A percentile compares a stretch with the other conserved stretches of the same genome.
These are phyloP conservation scores for Durotheca rogersii DNA, from an alignment of 495 filamentous ascomycete genomes.

Conservation along the genomic window DNA sequence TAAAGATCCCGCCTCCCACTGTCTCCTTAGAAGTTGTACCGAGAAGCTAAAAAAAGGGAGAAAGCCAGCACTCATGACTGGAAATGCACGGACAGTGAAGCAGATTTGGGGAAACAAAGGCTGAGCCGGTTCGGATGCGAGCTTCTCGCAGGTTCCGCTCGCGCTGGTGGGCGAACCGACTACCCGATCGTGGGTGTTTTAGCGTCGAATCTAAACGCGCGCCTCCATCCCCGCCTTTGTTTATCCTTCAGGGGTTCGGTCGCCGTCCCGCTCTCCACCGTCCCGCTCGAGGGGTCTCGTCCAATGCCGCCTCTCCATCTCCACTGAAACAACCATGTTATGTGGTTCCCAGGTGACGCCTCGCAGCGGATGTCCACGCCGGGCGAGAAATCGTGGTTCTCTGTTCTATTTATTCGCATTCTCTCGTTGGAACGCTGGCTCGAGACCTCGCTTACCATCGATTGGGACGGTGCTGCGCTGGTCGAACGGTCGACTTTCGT, in stretches of 20 bases:
- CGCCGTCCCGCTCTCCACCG: neutral
- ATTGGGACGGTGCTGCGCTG: neutral
- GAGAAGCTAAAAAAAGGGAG: too few relatives aligned
- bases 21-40: too few relatives aligned
- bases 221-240: slow-evolving; percentile 21
- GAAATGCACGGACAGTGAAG: too few relatives aligned
- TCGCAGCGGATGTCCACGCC: neutral
- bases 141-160: too few relatives aligned
- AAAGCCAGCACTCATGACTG: too few relatives aligned
- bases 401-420: neutral
- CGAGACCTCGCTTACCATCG: neutral
- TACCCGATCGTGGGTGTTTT: slow-evolving; percentile 18
- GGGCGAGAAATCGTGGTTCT: slow-evolving; percentile 1
- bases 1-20: too few relatives aligned
- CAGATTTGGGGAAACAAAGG: too few relatives aligned
- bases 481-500: slow-evolving; percentile 2
- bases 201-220: slow-evolving; percentile 32
- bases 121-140: too few relatives aligned
- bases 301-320: slow-evolving; percentile 27
- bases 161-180: too few relatives aligned
- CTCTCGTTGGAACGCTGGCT: slow-evolving; percentile 10
- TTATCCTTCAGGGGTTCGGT: slow-evolving; percentile 14
- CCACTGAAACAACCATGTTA: slow-evolving; percentile 13
- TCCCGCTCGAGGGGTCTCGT: slow-evolving; percentile 5
- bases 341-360: slow-evolving; percentile 19